Conservation (phyloP, 805 yeast genomes). For the Candida caryicola region DNA sequence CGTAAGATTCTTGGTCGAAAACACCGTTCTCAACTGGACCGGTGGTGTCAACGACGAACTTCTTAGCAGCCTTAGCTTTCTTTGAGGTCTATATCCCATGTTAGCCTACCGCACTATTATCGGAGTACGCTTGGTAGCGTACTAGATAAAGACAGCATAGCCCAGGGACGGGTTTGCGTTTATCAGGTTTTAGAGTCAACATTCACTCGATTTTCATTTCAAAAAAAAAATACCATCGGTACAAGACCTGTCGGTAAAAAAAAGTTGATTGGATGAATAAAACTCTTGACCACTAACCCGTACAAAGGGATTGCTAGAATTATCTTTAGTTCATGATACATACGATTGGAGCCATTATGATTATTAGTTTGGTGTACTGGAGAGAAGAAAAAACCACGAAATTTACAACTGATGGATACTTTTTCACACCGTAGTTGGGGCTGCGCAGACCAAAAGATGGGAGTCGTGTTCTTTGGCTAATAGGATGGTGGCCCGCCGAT, state of each 20-base stretch:
- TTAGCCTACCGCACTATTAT: conserved; percentile 72
- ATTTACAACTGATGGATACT: conserved; percentile 1
- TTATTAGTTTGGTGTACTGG: conserved; percentile 10
- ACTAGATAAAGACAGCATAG: conserved; percentile 45
- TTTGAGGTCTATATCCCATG: conserved; percentile 68
- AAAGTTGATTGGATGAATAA: conserved; percentile 2
- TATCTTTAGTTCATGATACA: conserved; percentile 40
- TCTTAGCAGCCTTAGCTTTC: conserved; percentile 68
- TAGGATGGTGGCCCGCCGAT: too few species aligned
- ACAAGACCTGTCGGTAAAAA: not conserved
- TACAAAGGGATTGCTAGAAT: conserved; percentile 35
- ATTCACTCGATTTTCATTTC: not conserved
- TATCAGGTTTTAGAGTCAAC: conserved; percentile 5
- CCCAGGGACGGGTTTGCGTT: conserved; percentile 44
- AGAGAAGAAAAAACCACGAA: conserved; percentile 3
- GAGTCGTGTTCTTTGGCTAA: not conserved
- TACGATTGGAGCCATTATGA: conserved; percentile 90
- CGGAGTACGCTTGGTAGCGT: conserved; percentile 17
- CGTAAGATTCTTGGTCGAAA: conserved; percentile 96
- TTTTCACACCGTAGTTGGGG: not conserved
- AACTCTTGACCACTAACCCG: conserved; percentile 23
- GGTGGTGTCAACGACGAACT: conserved; percentile 92
- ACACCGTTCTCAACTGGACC: conserved; percentile 98
- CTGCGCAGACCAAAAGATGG: not conserved
- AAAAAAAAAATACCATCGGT: conserved; percentile 7